Evolutionary conservation across 2,329 filamentous ascomycete species (phyloP), one percentile per base, ranked within the genome.

Genomic region (Pseudogymnoascus sp.): DNA sequence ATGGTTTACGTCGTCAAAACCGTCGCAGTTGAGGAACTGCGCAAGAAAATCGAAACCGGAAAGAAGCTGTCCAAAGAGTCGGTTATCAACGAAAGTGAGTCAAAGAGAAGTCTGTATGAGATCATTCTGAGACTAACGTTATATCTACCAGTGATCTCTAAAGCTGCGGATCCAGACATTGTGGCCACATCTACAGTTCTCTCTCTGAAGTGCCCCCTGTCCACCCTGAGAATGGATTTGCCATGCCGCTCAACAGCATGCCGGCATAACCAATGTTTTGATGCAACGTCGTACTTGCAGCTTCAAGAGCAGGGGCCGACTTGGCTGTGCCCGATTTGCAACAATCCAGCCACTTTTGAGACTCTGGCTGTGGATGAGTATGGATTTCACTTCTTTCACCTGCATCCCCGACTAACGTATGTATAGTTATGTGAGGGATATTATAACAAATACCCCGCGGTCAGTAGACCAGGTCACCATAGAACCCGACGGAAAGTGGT

Each of bases 321-420:
- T 15, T 99, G 94, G 94, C 79, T 85, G n/a, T 99, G 94, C 68
- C 94, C 94, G 0, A 86, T 96, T 19, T 99, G 94, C 76, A 92
- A 87, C 73, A 95, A 92, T 69, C 74, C 82, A 0, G 86, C 91
- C 1, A 83, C 85, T 0, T 99, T 90, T 71, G 88, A 92, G 57
- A 85, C 82, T 55, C 76, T 99, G 21, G 90, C 90, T 9, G 84
- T 97, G 28, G 94, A 99, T 66, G 88, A 94, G 83, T 94, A 78
- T 74, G 84, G 75, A 45, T 30, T 52, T 30, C 26, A 52, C 35
- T 37, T 23, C 21, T 21, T 38, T n/a, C 23, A n/a, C 23, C 12
- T 55, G 9, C 34, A 28, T 41, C 21, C 6, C 18, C 39, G 48
- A 15, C 37, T 39, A 39, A 58, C 26, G 26, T 5, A 37, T 58